Evolutionary conservation across 176 grass and related monocot genomes (phyloP).

Genomic region (Avena sativa): DNA sequence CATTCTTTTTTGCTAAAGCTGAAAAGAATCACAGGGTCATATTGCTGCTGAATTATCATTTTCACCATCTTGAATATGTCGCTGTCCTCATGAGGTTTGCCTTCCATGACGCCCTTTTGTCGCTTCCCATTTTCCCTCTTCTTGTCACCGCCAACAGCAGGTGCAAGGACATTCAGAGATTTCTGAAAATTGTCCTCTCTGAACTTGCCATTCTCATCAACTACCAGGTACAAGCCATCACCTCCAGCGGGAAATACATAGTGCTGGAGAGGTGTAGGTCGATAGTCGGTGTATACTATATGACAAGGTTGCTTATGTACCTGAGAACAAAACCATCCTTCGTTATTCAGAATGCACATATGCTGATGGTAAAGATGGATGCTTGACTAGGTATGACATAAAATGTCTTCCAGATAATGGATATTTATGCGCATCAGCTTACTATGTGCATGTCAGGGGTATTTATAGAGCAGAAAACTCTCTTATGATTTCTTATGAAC

Average conservation of each 20-base stretch:
- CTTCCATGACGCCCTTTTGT: slow-evolving; percentile 66
- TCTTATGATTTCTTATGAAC: not conserved
- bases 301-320: slow-evolving; percentile 98
- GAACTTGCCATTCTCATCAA: slow-evolving; percentile 96
- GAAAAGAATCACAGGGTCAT: slow-evolving; percentile 95
- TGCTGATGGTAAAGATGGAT: not conserved
- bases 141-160: slow-evolving; percentile 58
- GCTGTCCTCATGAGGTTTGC: slow-evolving; percentile 77
- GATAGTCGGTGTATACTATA: slow-evolving; percentile 96
- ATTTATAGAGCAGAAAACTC: not conserved
- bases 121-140: slow-evolving; percentile 74
- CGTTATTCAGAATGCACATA: not conserved
- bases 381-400: not conserved
- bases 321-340: slow-evolving; percentile 50
- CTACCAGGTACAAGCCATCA: slow-evolving; percentile 88
- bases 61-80: slow-evolving; percentile 99
- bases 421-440: not conserved
- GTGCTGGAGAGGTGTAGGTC: slow-evolving; percentile 95
- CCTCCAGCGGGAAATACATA: slow-evolving; percentile 96
- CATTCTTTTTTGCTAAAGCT: slow-evolving; percentile 98
- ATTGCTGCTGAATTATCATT: slow-evolving; percentile 98
- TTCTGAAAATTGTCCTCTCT: slow-evolving; percentile 99
- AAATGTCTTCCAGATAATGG: not conserved
- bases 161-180: slow-evolving; percentile 88
- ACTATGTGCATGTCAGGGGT: not conserved